Evolutionary conservation across 2,329 filamentous ascomycete species (phyloP).

Genomic region (Nemania sp.): DNA sequence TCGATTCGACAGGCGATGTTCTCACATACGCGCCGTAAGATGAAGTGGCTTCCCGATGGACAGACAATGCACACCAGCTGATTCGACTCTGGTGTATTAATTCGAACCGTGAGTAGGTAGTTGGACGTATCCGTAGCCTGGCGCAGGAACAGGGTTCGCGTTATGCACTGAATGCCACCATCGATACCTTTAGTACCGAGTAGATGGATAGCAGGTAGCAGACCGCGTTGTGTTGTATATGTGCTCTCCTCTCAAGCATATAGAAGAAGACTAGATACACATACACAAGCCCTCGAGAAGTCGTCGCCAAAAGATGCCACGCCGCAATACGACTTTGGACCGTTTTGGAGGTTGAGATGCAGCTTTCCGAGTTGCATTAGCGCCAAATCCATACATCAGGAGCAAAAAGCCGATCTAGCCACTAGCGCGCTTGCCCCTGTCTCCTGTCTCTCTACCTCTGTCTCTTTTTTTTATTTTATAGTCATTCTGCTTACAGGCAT

Average conservation of each 20-base stretch:
- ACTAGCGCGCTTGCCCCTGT: background rate
- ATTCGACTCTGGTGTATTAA: background rate
- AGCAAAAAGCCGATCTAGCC: background rate
- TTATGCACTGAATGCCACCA: background rate
- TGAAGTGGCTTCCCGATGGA: background rate
- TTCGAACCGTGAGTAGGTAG: background rate
- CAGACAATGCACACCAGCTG: slow-evolving; percentile 12
- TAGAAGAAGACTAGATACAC: slow-evolving; percentile 16
- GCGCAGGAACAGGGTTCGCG: background rate
- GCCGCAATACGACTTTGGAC: slow-evolving; percentile 30
- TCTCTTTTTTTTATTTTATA: background rate
- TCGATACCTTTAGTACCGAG: background rate
- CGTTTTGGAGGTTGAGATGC: slow-evolving; percentile 26
- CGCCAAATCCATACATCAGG: slow-evolving; percentile 8
- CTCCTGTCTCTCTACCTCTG: too few species aligned
- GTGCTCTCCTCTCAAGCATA: slow-evolving; percentile 10
- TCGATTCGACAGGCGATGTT: background rate
- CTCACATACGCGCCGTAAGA: background rate
- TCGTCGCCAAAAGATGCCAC: slow-evolving; percentile 36
- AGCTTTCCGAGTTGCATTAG: slow-evolving; percentile 33
- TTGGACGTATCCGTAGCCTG: background rate
- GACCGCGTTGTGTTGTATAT: background rate
- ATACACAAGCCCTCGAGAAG: slow-evolving; percentile 16
- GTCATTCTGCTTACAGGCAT: background rate
- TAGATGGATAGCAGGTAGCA: background rate